A percentile compares a stretch with the other conserved stretches of the same genome.
These are phyloP conservation scores for Magnaporthiopsis poae DNA, from an alignment of 2,329 filamentous ascomycete genomes.

Conservation along the genomic window DNA sequence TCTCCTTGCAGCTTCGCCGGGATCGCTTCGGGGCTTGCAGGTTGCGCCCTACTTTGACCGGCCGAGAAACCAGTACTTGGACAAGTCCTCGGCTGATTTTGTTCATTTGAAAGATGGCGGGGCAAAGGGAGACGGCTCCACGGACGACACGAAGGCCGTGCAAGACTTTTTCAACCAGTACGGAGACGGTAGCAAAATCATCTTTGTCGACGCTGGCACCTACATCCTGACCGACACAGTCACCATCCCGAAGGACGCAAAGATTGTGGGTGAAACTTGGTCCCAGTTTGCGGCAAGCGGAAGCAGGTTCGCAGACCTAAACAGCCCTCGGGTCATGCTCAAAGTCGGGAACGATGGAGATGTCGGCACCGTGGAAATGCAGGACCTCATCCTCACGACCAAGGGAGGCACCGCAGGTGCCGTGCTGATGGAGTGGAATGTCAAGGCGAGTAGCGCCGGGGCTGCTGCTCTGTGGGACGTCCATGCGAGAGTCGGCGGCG, in stretches of 20 bases:
- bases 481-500: constrained; percentile 62
- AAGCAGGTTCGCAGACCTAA: constrained; percentile 38
- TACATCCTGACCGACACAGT: constrained; percentile 38
- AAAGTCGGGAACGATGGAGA: constrained; percentile 53
- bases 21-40: neutral
- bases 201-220: constrained; percentile 13
- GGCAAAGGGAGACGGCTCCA: constrained; percentile 10
- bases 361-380: constrained; percentile 55
- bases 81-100: constrained; percentile 7
- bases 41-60: constrained; percentile 10
- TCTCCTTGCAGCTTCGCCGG: neutral
- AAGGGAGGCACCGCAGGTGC: constrained; percentile 49
- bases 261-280: constrained; percentile 62
- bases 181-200: constrained; percentile 24
- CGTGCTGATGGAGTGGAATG: constrained; percentile 63
- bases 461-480: constrained; percentile 58
- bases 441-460: constrained; percentile 43
- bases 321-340: constrained; percentile 53
- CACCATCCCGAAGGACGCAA: constrained; percentile 46
- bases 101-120: constrained; percentile 12
- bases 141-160: constrained; percentile 31
- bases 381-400: constrained; percentile 50
- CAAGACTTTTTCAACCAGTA: constrained; percentile 33
- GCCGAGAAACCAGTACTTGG: constrained; percentile 10
- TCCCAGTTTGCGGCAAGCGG: constrained; percentile 54